Evolutionary conservation across 345 rosid species (phyloP).

Genomic region (Rhizophora apiculata): DNA sequence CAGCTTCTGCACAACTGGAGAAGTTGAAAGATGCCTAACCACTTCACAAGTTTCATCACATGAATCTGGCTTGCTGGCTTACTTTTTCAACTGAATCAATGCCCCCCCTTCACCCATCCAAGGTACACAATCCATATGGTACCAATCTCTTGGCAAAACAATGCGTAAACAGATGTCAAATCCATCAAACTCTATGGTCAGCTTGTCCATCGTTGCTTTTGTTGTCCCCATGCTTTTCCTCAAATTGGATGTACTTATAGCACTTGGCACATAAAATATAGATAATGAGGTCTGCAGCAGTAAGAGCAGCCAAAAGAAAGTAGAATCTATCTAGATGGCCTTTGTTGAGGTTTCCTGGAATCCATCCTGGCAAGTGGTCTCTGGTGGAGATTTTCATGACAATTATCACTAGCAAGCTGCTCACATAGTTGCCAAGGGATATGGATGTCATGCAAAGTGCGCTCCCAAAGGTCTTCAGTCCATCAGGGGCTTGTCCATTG

Average conservation of each 20-base stretch:
- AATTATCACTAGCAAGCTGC: conserved; percentile 26
- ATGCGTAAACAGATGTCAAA: too few species aligned
- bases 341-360: conserved; percentile 28
- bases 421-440: conserved; percentile 33
- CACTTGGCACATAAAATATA: conserved; percentile 26
- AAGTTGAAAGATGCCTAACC: too few species aligned
- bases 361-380: conserved; percentile 29
- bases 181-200: conserved; percentile 1
- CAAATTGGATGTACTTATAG: conserved; percentile 19
- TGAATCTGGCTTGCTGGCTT: too few species aligned
- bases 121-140: too few species aligned
- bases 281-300: conserved; percentile 17
- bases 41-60: too few species aligned
- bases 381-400: conserved; percentile 28
- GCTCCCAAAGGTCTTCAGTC: conserved; percentile 35
- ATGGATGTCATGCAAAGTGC: conserved; percentile 36
- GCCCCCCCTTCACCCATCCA: too few species aligned
- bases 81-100: too few species aligned
- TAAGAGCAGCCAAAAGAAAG: conserved; percentile 29
- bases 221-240: not conserved
- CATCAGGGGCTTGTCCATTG: conserved; percentile 33
- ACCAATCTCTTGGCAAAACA: too few species aligned
- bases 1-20: too few species aligned
- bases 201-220: not conserved
- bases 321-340: conserved; percentile 30